Conservation (phyloP, 2,329 filamentous ascomycete genomes). For the Orbilia brochopaga region DNA sequence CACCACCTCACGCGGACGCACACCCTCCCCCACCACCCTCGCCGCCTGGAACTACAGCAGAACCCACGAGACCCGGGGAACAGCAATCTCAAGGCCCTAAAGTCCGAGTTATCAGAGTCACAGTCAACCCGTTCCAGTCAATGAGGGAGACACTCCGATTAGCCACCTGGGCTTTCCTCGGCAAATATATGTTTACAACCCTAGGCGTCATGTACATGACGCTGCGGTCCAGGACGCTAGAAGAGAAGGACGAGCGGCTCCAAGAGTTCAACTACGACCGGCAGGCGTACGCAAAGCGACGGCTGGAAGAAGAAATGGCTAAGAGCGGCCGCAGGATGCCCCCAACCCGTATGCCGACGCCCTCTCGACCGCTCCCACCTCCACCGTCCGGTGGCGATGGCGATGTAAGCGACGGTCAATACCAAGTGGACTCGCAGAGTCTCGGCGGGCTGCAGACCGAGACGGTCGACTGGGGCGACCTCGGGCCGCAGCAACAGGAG, state of each 20-base stretch:
- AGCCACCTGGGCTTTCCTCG: conserved; percentile 20
- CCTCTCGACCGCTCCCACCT: conserved; percentile 7
- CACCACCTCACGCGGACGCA: too few relatives aligned
- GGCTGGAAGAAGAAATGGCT: conserved; percentile 7
- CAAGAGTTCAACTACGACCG: conserved; percentile 43
- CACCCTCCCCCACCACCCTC: too few relatives aligned
- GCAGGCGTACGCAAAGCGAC: conserved; percentile 15
- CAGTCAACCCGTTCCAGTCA: neutral
- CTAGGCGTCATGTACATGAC: conserved; percentile 14
- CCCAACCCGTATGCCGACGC: neutral
- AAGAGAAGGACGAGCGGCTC: conserved; percentile 33
- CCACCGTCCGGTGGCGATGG: neutral
- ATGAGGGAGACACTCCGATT: conserved; percentile 3
- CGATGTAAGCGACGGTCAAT: neutral
- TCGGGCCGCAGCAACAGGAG: conserved; percentile 12
- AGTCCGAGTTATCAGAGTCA: neutral
- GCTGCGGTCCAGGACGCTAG: conserved; percentile 5
- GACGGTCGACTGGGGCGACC: conserved; percentile 34
- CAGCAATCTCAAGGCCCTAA: neutral
- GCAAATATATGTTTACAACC: conserved; percentile 19
- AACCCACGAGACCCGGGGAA: too few relatives aligned
- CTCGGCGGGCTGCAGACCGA: conserved; percentile 32
- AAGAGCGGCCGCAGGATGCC: neutral
- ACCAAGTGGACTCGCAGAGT: conserved; percentile 27
- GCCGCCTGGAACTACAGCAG: too few relatives aligned